Percentiles rank a stretch among this genome's conserved stretches.
These are phyloP conservation scores for Curvularia lunata DNA, from an alignment of 2,329 filamentous ascomycete species.

Conservation along the genomic window DNA sequence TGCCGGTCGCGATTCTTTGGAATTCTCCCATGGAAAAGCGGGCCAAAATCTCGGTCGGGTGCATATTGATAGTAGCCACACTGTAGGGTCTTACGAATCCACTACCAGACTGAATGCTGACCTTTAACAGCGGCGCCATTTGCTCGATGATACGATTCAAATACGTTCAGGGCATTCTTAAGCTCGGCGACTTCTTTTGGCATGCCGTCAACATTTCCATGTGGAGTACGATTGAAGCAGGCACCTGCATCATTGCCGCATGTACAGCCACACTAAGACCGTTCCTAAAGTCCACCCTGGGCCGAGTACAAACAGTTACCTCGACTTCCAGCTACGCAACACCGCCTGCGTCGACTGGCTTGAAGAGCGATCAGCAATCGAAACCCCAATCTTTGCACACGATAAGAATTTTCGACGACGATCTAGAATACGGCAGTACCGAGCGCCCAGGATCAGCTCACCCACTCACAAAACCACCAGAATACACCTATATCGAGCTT, in stretches of 20 bases:
- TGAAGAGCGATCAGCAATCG: slow-evolving; percentile 8
- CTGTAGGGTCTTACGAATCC: slow-evolving; percentile 27
- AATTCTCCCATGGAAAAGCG: slow-evolving; percentile 61
- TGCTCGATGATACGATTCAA: slow-evolving; percentile 61
- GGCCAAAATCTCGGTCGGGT: slow-evolving; percentile 60
- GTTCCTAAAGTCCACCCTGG: slow-evolving; percentile 45
- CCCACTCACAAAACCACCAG: slow-evolving; percentile 1
- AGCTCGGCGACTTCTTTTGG: slow-evolving; percentile 55
- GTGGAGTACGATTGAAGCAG: slow-evolving; percentile 47
- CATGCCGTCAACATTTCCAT: slow-evolving; percentile 56
- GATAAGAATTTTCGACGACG: not conserved
- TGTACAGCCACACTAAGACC: slow-evolving; percentile 60
- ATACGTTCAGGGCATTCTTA: slow-evolving; percentile 51
- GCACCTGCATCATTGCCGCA: slow-evolving; percentile 54
- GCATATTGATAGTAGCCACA: slow-evolving; percentile 59
- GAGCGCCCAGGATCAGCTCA: not conserved
- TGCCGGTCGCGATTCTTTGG: slow-evolving; percentile 59
- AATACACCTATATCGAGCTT: slow-evolving; percentile 1
- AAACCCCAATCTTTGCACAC: not conserved
- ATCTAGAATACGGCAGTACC: not conserved
- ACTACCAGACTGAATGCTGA: slow-evolving; percentile 14
- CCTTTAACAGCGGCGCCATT: slow-evolving; percentile 56
- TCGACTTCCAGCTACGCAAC: slow-evolving; percentile 3
- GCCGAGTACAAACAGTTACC: slow-evolving; percentile 1
- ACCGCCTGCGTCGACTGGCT: slow-evolving; percentile 8